Conservation (phyloP, 495 filamentous ascomycete species). For the Xanthoparmelia taractica region DNA sequence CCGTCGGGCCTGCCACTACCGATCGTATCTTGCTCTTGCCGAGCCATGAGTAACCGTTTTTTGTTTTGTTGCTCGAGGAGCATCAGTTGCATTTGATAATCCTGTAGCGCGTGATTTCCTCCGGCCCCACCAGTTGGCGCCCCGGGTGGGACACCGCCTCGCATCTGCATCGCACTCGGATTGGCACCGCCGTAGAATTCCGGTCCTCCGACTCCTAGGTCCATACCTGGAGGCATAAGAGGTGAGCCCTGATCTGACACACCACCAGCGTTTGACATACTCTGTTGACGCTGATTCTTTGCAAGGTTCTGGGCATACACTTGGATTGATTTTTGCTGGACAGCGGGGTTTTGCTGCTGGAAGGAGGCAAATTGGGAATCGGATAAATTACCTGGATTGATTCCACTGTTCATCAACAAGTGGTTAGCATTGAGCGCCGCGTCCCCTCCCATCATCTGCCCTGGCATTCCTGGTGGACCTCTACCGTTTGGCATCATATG, state of each 20-base stretch:
- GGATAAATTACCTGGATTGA: slow-evolving; percentile 65
- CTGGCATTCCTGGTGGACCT: slow-evolving; percentile 61
- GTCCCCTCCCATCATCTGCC: slow-evolving; percentile 55
- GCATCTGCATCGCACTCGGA: slow-evolving; percentile 33
- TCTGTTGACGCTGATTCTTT: slow-evolving; percentile 67
- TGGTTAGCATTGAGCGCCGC: slow-evolving; percentile 48
- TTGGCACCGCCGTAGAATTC: slow-evolving; percentile 61
- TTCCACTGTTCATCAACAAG: slow-evolving; percentile 67
- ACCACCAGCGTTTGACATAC: slow-evolving; percentile 58
- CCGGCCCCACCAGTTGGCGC: slow-evolving; percentile 53
- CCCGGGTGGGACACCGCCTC: slow-evolving; percentile 42
- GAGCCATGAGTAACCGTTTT: slow-evolving; percentile 91
- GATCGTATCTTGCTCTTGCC: slow-evolving; percentile 74
- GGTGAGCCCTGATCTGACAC: slow-evolving; percentile 67
- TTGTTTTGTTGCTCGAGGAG: slow-evolving; percentile 98
- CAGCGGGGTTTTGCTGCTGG: slow-evolving; percentile 49
- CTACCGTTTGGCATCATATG: slow-evolving; percentile 75
- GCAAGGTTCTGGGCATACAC: slow-evolving; percentile 78
- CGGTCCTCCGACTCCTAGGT: slow-evolving; percentile 49
- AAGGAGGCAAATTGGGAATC: slow-evolving; percentile 71
- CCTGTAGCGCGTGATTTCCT: slow-evolving; percentile 90
- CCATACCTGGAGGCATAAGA: slow-evolving; percentile 66
- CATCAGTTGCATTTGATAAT: slow-evolving; percentile 99
- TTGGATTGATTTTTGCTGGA: slow-evolving; percentile 74
- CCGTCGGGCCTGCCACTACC: slow-evolving; percentile 44